Conservation (phyloP, 2,329 filamentous ascomycete genomes). For the Venturiaceae sp. region DNA sequence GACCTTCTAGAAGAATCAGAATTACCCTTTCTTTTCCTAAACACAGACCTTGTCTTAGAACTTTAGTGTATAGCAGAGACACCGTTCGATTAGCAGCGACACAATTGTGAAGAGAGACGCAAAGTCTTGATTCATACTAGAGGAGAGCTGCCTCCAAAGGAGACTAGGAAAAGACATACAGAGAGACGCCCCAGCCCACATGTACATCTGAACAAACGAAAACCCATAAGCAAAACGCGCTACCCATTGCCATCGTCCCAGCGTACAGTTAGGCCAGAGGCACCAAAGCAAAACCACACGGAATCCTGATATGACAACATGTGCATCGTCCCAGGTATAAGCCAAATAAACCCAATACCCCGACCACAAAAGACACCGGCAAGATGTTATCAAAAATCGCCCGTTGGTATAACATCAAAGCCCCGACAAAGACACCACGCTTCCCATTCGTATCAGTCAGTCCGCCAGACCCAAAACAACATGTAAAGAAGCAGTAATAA, state of each 20-base stretch:
- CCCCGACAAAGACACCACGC: neutral
- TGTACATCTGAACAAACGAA: neutral
- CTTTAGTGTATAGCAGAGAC: neutral
- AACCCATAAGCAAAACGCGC: neutral
- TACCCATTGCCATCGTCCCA: neutral
- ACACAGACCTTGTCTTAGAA: too few relatives aligned
- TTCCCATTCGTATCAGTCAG: neutral
- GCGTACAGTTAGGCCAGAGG: neutral
- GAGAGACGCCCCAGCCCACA: neutral
- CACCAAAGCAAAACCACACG: neutral
- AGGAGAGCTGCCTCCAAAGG: neutral
- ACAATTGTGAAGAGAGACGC: neutral
- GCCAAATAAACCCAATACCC: too few relatives aligned
- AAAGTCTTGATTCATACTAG: neutral
- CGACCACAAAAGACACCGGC: too few relatives aligned
- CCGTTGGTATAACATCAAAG: neutral
- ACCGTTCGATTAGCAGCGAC: neutral
- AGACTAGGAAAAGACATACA: neutral
- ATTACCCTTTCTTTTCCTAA: too few relatives aligned
- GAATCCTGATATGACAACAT: neutral
- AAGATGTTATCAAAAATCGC: neutral
- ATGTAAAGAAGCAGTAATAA: neutral
- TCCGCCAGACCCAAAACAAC: neutral
- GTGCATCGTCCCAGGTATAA: neutral
- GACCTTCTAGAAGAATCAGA: too few relatives aligned